Base-by-base conservation (phyloP, 2,329 filamentous ascomycete species). In the Penicillium griseofulvum region DNA sequence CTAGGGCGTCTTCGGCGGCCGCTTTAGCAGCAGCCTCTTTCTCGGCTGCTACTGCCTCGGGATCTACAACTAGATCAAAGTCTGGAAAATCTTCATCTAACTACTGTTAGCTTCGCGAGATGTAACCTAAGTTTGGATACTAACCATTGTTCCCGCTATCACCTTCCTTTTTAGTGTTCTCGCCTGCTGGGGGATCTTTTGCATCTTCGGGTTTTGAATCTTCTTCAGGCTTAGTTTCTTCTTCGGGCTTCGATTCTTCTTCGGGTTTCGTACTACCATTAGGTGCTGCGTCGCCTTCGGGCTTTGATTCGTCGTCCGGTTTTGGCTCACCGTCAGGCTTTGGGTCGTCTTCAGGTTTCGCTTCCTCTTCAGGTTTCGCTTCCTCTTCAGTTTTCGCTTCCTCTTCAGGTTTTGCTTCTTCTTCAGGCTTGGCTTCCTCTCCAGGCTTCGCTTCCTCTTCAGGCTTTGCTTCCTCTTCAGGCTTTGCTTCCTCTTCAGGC, bases 71-170 rank as follows among this genome's bases (percentile, higher is more conserved):
- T 55, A 64, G 64, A 59, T 72, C 64, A 54, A 62, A 65, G 41
- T 71, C 69, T 58, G 71, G 68, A 57, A 72, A 72, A 34, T 65
- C 68, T 56, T 71, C 68, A 53, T 71, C 71, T 73, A 53, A 33
- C 26, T 8, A 24, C 16, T 37, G 42, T 60, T 36, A 61, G 50
- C 49, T 42, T 31, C 14, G 26, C 22, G 10, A 50, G 8, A 41
- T 8, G 9, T 29, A 10, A n/a, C 9, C 17, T 29, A 38, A 24
- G 5, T 28, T 33, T 11, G 12, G 5, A 12, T 48, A 41, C 59
- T 36, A 60, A 71, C 69, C 68, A 58, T 67, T 62, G 52, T 55
- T 61, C 52, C 57, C 54, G 38, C 24, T 55, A 38, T 62, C 63
- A 41, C 28, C 43, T 33, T 29, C 41, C 14, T 52, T 42, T 16